These are phyloP conservation scores for Phytophthora ramorum DNA, from an alignment of 352 stramenopile species.

Conservation along the genomic window DNA sequence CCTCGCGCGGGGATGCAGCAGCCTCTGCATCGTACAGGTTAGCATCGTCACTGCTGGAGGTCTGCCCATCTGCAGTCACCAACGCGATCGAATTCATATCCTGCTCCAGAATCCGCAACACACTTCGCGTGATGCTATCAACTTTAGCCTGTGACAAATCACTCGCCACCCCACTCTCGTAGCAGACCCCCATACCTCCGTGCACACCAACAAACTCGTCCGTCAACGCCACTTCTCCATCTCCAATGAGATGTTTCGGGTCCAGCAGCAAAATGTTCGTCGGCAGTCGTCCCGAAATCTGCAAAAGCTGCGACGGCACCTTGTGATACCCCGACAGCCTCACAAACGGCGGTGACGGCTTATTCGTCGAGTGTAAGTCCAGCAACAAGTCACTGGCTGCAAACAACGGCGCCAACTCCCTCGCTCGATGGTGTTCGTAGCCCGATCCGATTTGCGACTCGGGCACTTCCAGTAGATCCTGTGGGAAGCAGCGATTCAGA, in stretches of 20 bases:
- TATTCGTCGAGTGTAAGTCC: slow-evolving; percentile 85
- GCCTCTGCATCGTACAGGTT: background rate
- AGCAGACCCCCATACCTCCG: slow-evolving; percentile 73
- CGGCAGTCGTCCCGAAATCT: slow-evolving; percentile 49
- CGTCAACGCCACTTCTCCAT: slow-evolving; percentile 64
- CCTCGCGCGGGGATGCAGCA: background rate
- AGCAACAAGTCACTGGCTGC: slow-evolving; percentile 64
- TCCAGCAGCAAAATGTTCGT: slow-evolving; percentile 74
- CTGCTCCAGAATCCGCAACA: slow-evolving; percentile 57
- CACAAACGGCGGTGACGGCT: slow-evolving; percentile 71
- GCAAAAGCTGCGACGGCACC: slow-evolving; percentile 33
- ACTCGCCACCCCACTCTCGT: slow-evolving; percentile 67
- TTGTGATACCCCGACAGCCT: slow-evolving; percentile 54
- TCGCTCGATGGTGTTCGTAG: slow-evolving; percentile 67
- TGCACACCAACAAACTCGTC: slow-evolving; percentile 74
- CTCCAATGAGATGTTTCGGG: slow-evolving; percentile 59
- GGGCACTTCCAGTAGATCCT: slow-evolving; percentile 34
- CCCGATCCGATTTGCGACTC: background rate
- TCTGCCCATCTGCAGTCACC: slow-evolving; percentile 18
- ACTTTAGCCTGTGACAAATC: slow-evolving; percentile 62
- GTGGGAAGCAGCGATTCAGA: slow-evolving; percentile 75
- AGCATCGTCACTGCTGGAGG: background rate
- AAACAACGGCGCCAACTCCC: slow-evolving; percentile 63
- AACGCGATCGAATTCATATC: slow-evolving; percentile 49
- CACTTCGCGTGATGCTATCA: slow-evolving; percentile 41